Conservation (phyloP, 345 rosid species). For the Eucalyptus polyanthemos region DNA sequence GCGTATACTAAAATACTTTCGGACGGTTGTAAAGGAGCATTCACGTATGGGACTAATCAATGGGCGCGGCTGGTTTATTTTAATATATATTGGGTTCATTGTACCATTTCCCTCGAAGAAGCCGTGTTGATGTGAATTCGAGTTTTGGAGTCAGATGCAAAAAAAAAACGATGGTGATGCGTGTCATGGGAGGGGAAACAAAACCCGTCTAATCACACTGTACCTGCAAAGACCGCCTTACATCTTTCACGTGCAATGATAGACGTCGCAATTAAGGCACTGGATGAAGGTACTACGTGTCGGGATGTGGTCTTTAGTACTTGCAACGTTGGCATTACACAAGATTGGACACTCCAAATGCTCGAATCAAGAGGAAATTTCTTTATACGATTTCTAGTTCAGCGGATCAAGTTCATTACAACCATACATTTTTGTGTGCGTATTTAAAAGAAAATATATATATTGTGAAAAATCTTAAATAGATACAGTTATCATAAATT, state of each 20-base stretch:
- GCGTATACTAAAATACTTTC: not conserved
- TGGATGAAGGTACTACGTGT: rapidly evolving
- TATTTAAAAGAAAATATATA: no score
- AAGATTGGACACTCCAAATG: not conserved
- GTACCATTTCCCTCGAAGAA: not conserved
- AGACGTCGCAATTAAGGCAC: not conserved
- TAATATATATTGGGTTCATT: not conserved
- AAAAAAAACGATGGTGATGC: not conserved
- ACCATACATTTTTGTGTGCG: not conserved
- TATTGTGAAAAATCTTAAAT: no score
- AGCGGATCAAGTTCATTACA: not conserved
- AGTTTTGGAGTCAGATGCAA: not conserved
- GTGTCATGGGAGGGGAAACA: not conserved
- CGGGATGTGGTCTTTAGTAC: not conserved
- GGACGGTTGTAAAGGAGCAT: not conserved
- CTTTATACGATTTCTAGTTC: rapidly evolving
- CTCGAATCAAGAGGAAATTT: not conserved
- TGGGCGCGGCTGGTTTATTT: not conserved
- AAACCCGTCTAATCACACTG: rapidly evolving
- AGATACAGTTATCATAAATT: rapidly evolving
- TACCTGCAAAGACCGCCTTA: not conserved
- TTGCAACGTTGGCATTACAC: not conserved
- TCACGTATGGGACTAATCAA: not conserved
- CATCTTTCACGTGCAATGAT: not conserved
- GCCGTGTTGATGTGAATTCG: not conserved